Evolutionary conservation across 2,329 filamentous ascomycete genomes (phyloP), one percentile per base, ranked within the genome.

Genomic region (Zymoseptoria passerinii): DNA sequence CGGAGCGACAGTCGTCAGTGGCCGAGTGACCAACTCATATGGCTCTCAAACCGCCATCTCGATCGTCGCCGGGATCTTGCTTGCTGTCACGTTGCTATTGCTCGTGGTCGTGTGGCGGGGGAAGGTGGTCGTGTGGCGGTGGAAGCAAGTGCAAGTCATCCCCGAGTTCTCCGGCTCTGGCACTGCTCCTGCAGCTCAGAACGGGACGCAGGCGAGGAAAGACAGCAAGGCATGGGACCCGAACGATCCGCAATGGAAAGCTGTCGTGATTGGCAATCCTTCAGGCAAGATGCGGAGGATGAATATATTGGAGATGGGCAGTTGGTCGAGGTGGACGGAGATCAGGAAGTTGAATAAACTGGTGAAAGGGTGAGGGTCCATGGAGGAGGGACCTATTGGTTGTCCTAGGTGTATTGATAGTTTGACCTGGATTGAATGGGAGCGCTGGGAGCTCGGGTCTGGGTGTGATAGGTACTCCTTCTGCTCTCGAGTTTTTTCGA

Each of bases 191-290:
- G 35, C 3, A n/a, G 35, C 35, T 7, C 16, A 16, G 16, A 44
- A 16, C 6, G 35, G 35, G 5, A n/a, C 16, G 74, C 73, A n/a
- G 28, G 59, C 48, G 48, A 58, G 55, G 20, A 52, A 28, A 55
- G 53, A 29, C 18, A 49, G 40, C n/a, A 56, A 84, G 78, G 61
- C 57, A 3, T 61, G 80, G 82, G 54, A 77, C 69, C 54, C 76
- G 79, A 63, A 66, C 65, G 79, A 83, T 61, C 77, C 79, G 50
- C 80, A 85, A 52, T 90, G 85, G 87, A 82, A 82, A 58, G 84
- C 88, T 1, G 78, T 85, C 28, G 81, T 90, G 63, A 83, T 90
- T 68, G 87, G 88, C 10, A 87, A 88, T 67, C 87, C 88, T 10
- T 83, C 82, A 50, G 83, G 85, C 52, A 86, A 84, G 71, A 83